Evolutionary conservation across 2,329 filamentous ascomycete genomes (phyloP).

Genomic region (Nemania diffusa): DNA sequence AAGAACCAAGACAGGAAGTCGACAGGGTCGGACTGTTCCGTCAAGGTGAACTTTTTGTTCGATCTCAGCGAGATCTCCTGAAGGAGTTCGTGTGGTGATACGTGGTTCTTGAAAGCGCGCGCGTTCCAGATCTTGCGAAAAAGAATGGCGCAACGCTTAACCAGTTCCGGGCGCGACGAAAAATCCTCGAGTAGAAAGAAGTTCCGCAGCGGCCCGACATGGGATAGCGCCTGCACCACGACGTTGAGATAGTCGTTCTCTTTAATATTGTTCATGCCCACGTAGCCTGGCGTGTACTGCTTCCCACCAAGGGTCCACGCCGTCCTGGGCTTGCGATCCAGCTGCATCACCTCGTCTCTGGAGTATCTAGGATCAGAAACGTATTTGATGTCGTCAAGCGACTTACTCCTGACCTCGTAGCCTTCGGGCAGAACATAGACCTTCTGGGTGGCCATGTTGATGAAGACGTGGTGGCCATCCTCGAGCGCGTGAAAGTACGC

Average conservation of each 20-base stretch:
- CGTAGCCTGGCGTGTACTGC: constrained; percentile 91
- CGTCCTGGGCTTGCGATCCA: constrained; percentile 74
- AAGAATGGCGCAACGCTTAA: constrained; percentile 86
- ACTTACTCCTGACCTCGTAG: constrained; percentile 95
- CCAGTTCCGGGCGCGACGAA: constrained; percentile 76
- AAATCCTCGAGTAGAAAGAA: constrained; percentile 91
- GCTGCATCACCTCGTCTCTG: constrained; percentile 78
- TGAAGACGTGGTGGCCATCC: constrained; percentile 94
- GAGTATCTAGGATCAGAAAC: constrained; percentile 91
- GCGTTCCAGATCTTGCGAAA: constrained; percentile 99
- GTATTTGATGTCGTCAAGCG: constrained; percentile 97
- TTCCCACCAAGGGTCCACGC: constrained; percentile 84
- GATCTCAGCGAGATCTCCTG: constrained; percentile 93
- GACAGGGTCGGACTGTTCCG: constrained; percentile 90
- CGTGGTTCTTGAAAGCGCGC: constrained; percentile 93
- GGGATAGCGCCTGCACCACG: constrained; percentile 88
- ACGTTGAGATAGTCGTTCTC: constrained; percentile 99
- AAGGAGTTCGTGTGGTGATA: constrained; percentile 95
- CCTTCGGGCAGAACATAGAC: constrained; percentile 95
- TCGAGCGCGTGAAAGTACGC: constrained; percentile 98
- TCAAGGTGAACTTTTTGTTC: constrained; percentile 91
- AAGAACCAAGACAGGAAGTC: constrained; percentile 98
- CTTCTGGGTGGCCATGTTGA: constrained; percentile 94
- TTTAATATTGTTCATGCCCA: constrained; percentile 99
- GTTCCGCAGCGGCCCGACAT: constrained; percentile 89